A percentile compares a stretch with the other conserved stretches of the same genome.
Evolutionary conservation across 306 rosid genomes (phyloP).

Genomic region (Vigna unguiculata): DNA sequence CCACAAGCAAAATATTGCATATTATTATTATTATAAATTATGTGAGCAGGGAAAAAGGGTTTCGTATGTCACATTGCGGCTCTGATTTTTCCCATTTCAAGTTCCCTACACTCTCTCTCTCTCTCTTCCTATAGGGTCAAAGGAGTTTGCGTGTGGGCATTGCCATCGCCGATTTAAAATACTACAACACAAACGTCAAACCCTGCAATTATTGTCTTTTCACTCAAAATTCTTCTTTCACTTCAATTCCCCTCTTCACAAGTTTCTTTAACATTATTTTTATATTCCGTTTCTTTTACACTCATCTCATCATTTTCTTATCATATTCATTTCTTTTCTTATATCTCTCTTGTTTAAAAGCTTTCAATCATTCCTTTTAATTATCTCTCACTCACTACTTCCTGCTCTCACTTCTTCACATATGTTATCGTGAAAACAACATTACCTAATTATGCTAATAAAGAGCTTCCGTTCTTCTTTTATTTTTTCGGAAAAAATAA

Average conservation of each 20-base stretch:
- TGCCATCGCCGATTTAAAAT: conserved; percentile 47
- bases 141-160: conserved; percentile 90
- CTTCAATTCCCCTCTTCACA: conserved; percentile 51
- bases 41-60: conserved; percentile 39
- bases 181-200: conserved; percentile 70
- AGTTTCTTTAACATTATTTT: conserved; percentile 38
- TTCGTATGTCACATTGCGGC: conserved; percentile 86
- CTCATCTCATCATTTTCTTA: too few species aligned
- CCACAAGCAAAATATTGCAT: conserved; percentile 53
- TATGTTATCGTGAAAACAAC: not conserved
- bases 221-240: conserved; percentile 53
- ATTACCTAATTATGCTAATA: not conserved
- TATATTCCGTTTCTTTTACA: too few species aligned
- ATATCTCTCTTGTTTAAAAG: too few species aligned
- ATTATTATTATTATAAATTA: too few species aligned
- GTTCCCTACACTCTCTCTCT: not conserved
- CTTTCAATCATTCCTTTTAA: too few species aligned
- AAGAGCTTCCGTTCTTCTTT: not conserved
- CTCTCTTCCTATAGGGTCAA: conserved; percentile 63
- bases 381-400: too few species aligned
- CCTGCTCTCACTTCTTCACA: too few species aligned
- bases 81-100: conserved; percentile 29
- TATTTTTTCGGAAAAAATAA: not conserved
- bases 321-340: too few species aligned
- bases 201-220: conserved; percentile 74